Evolutionary conservation across 768 basidiomycete species (phyloP), one percentile per base, ranked within the genome.

Genomic region (Leccinum longicurvipes): DNA sequence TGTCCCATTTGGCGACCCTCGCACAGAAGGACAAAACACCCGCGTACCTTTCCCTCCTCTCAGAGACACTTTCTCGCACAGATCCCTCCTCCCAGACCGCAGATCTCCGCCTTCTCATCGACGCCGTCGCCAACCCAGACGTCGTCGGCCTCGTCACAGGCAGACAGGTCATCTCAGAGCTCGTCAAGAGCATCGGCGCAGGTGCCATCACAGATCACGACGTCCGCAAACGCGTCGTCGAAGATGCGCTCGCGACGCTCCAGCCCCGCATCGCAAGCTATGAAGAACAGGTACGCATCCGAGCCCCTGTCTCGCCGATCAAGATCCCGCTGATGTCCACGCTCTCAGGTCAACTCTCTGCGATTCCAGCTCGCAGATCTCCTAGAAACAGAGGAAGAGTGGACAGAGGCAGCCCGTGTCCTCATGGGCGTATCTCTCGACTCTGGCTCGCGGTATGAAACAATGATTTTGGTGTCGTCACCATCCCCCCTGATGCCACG

Each of bases 371-470:
- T 97, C n/a, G 93, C 96, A 2, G 87, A 96, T 72, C 77, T 97
- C 8, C 77, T 95, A 12, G 93, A 97, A 67, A 68, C 77, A 3
- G 91, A 95, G 51, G 95, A 99, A 70, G 92, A 93, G 68, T 98
- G 93, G 89, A 87, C 86, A 57, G 90, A 86, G 49, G 93, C 97
- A 14, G 97, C 97, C 1, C 85, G 86, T 50, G 89, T 96, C 32
- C 80, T 98, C 41, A 95, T 92, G 83, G 86, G 87, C 39, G 93
- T 98, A 41, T 93, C 93, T 6, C 78, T 97, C 41, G 96, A 98
- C 69, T 88, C 91, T 23, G 86, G 88, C 27, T 85, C 90, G 68
- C 82, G 93, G 95, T 93, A 58, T 63, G 79, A 65, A 25, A 36
- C 34, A 21, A 23, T 28, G 0, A 4, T 21, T 15, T 7, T 17